Evolutionary conservation across 1,284 basidiomycete species (phyloP).

Genomic region (Marasmius tenuissimus): DNA sequence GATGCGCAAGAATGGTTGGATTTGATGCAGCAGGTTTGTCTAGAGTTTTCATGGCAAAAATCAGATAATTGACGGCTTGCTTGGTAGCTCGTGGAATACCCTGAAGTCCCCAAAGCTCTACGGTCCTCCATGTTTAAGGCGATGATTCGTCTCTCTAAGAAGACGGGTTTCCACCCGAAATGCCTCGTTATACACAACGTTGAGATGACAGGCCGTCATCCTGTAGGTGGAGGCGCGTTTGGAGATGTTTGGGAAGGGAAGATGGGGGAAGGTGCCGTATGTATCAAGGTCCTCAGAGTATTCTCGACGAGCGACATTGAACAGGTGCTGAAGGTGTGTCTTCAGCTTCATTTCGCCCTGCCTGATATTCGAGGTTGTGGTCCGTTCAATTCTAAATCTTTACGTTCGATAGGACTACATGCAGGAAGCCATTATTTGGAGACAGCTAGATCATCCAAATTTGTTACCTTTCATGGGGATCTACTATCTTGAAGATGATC

Average conservation of each 20-base stretch:
- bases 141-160: background rate
- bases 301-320: background rate
- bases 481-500: too few species aligned
- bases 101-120: background rate
- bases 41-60: too few species aligned
- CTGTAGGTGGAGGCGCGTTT: background rate
- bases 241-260: background rate
- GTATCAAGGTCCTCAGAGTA: background rate
- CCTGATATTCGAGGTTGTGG: too few species aligned
- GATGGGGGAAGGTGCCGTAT: background rate
- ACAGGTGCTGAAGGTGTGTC: background rate
- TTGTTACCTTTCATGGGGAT: too few species aligned
- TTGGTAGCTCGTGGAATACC: background rate
- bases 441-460: too few species aligned
- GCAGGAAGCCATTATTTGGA: too few species aligned
- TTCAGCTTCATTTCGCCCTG: background rate
- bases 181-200: too few species aligned
- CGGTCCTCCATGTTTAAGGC: background rate
- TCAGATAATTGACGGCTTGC: too few species aligned
- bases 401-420: background rate
- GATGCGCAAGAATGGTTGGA: too few species aligned
- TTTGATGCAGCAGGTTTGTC: too few species aligned
- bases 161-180: background rate
- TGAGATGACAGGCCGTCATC: too few species aligned
- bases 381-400: background rate